Evolutionary conservation across 805 yeast species (phyloP), one percentile per base, ranked within the genome.

Genomic region (Wickerhamomyces chambardii): DNA sequence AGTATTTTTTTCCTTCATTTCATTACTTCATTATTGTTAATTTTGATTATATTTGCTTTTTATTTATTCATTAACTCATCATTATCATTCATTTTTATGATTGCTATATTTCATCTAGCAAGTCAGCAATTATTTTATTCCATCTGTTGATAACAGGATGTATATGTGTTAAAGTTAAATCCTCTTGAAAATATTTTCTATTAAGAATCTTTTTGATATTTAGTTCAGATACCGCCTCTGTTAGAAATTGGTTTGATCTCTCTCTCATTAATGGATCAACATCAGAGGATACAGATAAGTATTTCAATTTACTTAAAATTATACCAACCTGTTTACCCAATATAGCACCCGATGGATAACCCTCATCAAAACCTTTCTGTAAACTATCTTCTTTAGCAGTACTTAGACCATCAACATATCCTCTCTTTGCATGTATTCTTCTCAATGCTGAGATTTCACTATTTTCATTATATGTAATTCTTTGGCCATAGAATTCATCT

Each of bases 281-380:
- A 10, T 53, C 53, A 32, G 47, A 32, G 15, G 42, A 36, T 2
- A 41, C 32, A 2, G 43, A 43, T 15, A 63, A 36, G 3, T 46
- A 40, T 39, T 72, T 78, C 15, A 76, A 52, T 2, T 41, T 42
- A 9, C 89, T 84, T 12, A 87, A 41, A 0, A 87, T 60, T 31
- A 56, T 53, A 0, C 97, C 97, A 0, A 77, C 78, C 14, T 59
- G 44, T 1, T 70, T 58, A 0, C 95, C 97, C 2, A 87, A 41
- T 3, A 49, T 50, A 0, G 92, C 85, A 1, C 97, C 97, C 3
- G 60, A 48, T 0, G 84, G 85, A 45, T 76, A 89, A 0, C 90
- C 90, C 3, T 61, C 66, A 52, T 89, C 94, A 50, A 90, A 89
- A 0, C 95, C 96, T 11, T 61, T 50, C 50, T 89, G 97, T 17